Conservation (phyloP, 768 basidiomycete species). For the Dendrothele bispora region DNA sequence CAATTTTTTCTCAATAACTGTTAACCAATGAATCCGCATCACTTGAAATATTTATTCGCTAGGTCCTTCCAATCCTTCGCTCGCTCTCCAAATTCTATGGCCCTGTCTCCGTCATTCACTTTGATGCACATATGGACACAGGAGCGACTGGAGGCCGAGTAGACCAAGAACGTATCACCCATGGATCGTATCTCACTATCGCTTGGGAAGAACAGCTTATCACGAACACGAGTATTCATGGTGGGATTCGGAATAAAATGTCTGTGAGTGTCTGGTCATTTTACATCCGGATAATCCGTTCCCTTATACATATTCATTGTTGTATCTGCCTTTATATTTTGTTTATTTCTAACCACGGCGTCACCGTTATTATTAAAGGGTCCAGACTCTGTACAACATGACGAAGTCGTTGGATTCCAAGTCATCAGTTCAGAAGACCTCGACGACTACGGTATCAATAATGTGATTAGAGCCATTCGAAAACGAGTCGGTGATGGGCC, state of each 20-base stretch:
- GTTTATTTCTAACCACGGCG: background rate
- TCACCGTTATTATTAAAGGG: too few relatives aligned
- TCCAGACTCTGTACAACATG: constrained; percentile 48
- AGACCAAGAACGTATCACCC: constrained; percentile 53
- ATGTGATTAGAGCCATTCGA: constrained; percentile 57
- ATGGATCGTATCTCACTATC: constrained; percentile 68
- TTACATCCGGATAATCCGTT: too few relatives aligned
- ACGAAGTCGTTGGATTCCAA: constrained; percentile 59
- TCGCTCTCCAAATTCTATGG: constrained; percentile 66
- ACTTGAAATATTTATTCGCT: background rate
- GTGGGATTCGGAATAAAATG: constrained; percentile 67
- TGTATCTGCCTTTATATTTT: background rate
- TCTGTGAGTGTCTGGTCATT: constrained; percentile 2
- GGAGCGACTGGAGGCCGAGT: constrained; percentile 39
- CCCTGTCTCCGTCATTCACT: constrained; percentile 66
- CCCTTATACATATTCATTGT: too few relatives aligned
- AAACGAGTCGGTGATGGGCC: constrained; percentile 56
- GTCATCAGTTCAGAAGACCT: constrained; percentile 64
- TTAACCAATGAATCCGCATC: too few relatives aligned
- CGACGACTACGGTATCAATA: constrained; percentile 57
- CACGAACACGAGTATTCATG: constrained; percentile 64
- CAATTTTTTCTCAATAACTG: too few relatives aligned
- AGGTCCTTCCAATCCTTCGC: constrained; percentile 67
- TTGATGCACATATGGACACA: constrained; percentile 66
- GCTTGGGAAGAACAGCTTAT: constrained; percentile 62